These are phyloP conservation scores for Letharia columbiana DNA, from an alignment of 495 filamentous ascomycete species.

Conservation along the genomic window DNA sequence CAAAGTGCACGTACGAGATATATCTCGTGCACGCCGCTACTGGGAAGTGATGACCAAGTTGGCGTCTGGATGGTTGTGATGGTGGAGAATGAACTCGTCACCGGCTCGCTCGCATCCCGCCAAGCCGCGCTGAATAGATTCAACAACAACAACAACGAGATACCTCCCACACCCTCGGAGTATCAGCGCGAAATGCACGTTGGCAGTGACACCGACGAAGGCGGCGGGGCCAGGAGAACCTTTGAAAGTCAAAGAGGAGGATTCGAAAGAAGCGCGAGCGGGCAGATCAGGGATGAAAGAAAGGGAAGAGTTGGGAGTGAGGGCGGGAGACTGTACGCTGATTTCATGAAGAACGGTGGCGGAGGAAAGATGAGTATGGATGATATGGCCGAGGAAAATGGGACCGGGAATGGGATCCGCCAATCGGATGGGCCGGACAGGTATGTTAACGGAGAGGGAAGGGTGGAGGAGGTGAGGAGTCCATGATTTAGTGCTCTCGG, in stretches of 20 bases:
- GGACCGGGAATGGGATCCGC: neutral
- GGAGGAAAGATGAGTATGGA: neutral
- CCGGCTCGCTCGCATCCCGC: constrained; percentile 18
- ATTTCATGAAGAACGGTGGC: constrained; percentile 18
- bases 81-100: constrained; percentile 41
- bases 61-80: constrained; percentile 62
- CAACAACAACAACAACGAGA: constrained; percentile 1
- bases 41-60: constrained; percentile 47
- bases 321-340: constrained; percentile 19
- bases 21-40: constrained; percentile 55
- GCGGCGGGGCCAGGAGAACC: neutral
- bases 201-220: constrained; percentile 1
- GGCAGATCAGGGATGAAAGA: neutral
- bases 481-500: neutral
- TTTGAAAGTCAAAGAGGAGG: neutral
- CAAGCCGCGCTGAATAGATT: constrained; percentile 8
- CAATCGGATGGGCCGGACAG: constrained; percentile 3
- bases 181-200: constrained; percentile 15
- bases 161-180: constrained; percentile 18
- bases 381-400: constrained; percentile 2
- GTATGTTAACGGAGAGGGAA: constrained; percentile 10
- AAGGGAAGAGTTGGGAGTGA: constrained; percentile 3
- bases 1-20: constrained; percentile 45
- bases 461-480: constrained; percentile 20
- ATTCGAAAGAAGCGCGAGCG: neutral